These are phyloP conservation scores for Pichia paraexigua DNA, from an alignment of 805 yeast species.

Conservation along the genomic window DNA sequence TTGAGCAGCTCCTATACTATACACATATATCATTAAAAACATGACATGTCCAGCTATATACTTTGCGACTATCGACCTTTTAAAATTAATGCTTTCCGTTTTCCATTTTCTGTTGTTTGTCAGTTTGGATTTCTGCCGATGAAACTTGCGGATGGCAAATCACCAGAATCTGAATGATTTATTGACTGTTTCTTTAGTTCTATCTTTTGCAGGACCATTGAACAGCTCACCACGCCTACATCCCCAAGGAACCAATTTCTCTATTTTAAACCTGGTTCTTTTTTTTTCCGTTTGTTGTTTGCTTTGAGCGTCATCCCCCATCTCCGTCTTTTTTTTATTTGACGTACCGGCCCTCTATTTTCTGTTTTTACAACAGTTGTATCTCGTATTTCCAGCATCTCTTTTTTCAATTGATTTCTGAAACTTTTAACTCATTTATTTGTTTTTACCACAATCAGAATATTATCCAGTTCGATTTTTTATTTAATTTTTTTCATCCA, in stretches of 20 bases:
- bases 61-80: not conserved
- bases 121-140: not conserved
- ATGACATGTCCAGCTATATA: not conserved
- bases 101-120: not conserved
- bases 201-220: not conserved
- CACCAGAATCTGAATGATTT: not conserved
- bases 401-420: constrained; percentile 8
- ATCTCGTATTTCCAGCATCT: not conserved
- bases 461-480: not conserved
- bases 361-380: not conserved
- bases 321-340: not conserved
- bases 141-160: not conserved
- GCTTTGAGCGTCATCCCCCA: not conserved
- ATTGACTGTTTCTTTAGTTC: not conserved
- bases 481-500: not conserved
- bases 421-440: constrained; percentile 17
- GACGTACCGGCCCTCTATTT: not conserved
- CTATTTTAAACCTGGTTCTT: not conserved
- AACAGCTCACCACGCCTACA: not conserved
- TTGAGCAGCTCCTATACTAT: no score
- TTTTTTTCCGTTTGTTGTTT: not conserved
- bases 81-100: not conserved
- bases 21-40: no score
- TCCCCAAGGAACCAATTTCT: not conserved
- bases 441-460: not conserved